A percentile compares a stretch with the other conserved stretches of the same genome.
Conservation (phyloP, 805 yeast species). For the Vanderwaltozyma yarrowii region DNA sequence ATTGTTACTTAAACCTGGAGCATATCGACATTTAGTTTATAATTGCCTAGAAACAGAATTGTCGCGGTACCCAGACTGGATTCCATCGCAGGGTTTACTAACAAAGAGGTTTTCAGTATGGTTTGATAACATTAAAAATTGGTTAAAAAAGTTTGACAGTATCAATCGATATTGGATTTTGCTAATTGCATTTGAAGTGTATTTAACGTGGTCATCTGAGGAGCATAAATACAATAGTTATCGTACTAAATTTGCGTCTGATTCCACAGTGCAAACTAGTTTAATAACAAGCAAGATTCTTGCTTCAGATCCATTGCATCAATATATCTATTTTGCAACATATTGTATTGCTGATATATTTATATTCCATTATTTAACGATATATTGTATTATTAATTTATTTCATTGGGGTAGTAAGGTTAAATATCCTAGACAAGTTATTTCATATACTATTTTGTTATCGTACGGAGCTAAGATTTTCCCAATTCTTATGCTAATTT, state of each 20-base stretch:
- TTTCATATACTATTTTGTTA: conserved; percentile 61
- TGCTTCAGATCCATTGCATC: conserved; percentile 32
- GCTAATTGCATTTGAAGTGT: conserved; percentile 74
- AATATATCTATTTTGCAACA: conserved; percentile 46
- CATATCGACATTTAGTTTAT: conserved; percentile 76
- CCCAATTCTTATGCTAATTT: conserved; percentile 87
- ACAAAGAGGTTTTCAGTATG: conserved; percentile 2
- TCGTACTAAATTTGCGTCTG: neutral
- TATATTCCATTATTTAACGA: conserved; percentile 32
- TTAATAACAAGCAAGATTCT: conserved; percentile 27
- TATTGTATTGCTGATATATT: conserved; percentile 41
- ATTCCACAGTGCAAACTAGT: neutral
- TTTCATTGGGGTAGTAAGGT: conserved; percentile 25
- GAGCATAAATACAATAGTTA: conserved; percentile 31
- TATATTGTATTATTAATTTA: conserved; percentile 17
- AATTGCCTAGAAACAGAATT: conserved; percentile 38
- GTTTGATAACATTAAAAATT: conserved; percentile 6
- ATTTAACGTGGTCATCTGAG: conserved; percentile 83
- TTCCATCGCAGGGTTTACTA: conserved; percentile 1
- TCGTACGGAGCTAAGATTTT: conserved; percentile 74
- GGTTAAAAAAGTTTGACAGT: conserved; percentile 15
- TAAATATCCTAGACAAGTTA: conserved; percentile 14
- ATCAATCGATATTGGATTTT: conserved; percentile 47
- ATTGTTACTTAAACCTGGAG: conserved; percentile 75
- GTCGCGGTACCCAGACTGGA: conserved; percentile 10